A percentile compares a stretch with the other conserved stretches of the same genome.
These are phyloP conservation scores for Globisporangium cederbergense DNA, from an alignment of 352 stramenopile genomes.

Conservation along the genomic window DNA sequence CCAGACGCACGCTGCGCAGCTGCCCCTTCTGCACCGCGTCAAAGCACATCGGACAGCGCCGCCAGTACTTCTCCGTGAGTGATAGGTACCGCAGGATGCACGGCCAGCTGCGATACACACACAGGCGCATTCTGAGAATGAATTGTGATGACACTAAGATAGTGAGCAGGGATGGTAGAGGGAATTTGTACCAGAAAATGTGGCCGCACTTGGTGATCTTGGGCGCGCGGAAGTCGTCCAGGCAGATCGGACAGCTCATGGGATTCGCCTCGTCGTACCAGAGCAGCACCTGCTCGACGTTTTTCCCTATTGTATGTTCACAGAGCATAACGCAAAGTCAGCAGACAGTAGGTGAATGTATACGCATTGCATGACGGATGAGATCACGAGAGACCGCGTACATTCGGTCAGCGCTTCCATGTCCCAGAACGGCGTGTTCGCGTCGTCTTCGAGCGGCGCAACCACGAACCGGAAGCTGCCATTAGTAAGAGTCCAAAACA, in stretches of 20 bases:
- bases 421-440: conserved; percentile 56
- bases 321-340: conserved; percentile 3
- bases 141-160: background rate
- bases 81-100: conserved; percentile 84
- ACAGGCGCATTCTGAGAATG: background rate
- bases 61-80: conserved; percentile 86
- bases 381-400: conserved; percentile 26
- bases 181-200: conserved; percentile 67
- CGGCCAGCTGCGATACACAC: conserved; percentile 48
- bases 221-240: conserved; percentile 69
- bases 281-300: conserved; percentile 79
- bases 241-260: conserved; percentile 75
- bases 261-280: conserved; percentile 62
- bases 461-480: conserved; percentile 82
- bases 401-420: conserved; percentile 78
- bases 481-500: background rate
- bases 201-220: conserved; percentile 88
- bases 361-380: background rate
- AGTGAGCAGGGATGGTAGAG: background rate
- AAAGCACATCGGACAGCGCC: conserved; percentile 85
- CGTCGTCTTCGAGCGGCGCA: conserved; percentile 43
- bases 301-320: conserved; percentile 48
- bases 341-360: background rate
- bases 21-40: conserved; percentile 83
- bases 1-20: conserved; percentile 64